Evolutionary conservation across 768 basidiomycete genomes (phyloP), one percentile per base, ranked within the genome.

Genomic region (Clavaria fumosa): DNA sequence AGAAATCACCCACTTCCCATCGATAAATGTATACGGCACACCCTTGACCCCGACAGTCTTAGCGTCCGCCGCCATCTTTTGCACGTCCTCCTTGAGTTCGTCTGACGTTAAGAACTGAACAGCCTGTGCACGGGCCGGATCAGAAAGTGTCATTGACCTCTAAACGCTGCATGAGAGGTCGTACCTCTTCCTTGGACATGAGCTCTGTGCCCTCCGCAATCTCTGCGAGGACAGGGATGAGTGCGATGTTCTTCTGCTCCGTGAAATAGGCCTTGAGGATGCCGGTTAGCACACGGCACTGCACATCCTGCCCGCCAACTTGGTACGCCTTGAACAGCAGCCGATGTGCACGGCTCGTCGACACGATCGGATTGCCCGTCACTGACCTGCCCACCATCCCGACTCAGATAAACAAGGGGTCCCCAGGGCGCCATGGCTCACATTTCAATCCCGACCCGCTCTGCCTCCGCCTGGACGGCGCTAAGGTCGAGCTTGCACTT

Each of bases 11-110:
- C 78, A 86, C 50, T 75, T 77, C 9, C 72, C 69, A 51, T 84
- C 74, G 46, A 86, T 77, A 48, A 86, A 70, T 19, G 73, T 77
- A 61, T 83, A 72, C 5, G 84, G 84, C 3, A 88, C 80, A 26
- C 83, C 82, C 4, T 70, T 74, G 35, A 88, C 70, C 12, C 82
- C 82, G 39, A 74, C 68, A 28, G 60, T 57, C 38, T 73, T 68
- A 27, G 78, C 78, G 34, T 71, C 66, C 6, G 64, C 61, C 47
- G 74, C 75, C 57, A 76, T 71, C 7, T 60, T 57, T 43, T 74
- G 59, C 1, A 86, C 73, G 45, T 81, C 78, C 37, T 66, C 61
- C 47, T 68, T 62, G 40, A 76, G 60, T 47, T 80, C 78, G 49
- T 77, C 65, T 3, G 77, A 72, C 27, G 71, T 43, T 22, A 88